Evolutionary conservation across 176 grass and related monocot species (phyloP), one percentile per base, ranked within the genome.

Genomic region (Avena eriantha): DNA sequence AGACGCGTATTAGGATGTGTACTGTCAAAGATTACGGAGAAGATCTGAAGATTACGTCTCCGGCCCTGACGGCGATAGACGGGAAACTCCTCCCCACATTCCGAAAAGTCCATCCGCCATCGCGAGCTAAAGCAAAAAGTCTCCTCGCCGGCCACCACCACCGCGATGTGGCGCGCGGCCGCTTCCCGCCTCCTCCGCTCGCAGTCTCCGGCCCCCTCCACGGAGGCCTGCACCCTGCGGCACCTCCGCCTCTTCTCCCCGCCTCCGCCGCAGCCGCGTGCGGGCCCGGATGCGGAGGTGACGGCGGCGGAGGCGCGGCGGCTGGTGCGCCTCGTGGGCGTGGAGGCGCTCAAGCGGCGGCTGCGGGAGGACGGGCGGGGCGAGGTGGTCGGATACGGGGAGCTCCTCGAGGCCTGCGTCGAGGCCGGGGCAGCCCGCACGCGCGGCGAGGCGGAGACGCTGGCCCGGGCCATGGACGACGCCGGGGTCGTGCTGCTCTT

Each of bases 401-500:
- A 92, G 73, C 90, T 95, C 47, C 93, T 95, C 6, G 85, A 88
- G 74, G 85, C 87, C 15, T 92, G 90, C 87, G 88, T 90, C 14
- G 85, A 85, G 69, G 66, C 88, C 31, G 93, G 90, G 5, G 85
- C 91, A 3, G 93, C 87, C 21, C 79, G 90, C 49, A 88, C 93
- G 18, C 85, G 31, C 60, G 74, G 43, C 53, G 93, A 92, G 24
- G 93, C 93, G 33, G 83, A 78, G 50, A 73, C 69, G 82, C 86
- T 92, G 72, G 84, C 73, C 43, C 86, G 68, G 18, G 73, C 76
- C 49, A 49, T 89, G 84, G 93, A 95, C 14, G 86, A 87, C 1
- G 84, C 93, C 35, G 91, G 91, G 72, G 77, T 95, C 86, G 69
- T 93, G 33, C 86, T 95, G 23, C 87, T 95, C 47, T 91, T 95